Conservation (phyloP, 345 rosid species). For the Corchorus olitorius region DNA sequence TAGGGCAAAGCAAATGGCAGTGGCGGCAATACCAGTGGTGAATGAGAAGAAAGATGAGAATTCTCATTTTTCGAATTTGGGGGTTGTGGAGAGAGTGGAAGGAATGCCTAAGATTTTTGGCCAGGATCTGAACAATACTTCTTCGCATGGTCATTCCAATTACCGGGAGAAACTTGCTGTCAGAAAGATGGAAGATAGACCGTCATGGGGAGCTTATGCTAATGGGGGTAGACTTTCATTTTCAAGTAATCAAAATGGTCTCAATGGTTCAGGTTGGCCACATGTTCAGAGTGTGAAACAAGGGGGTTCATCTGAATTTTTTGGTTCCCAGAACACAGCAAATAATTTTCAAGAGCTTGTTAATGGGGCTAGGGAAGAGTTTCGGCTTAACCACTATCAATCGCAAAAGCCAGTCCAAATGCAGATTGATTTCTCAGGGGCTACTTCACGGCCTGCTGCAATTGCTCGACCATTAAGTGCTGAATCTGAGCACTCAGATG, state of each 20-base stretch:
- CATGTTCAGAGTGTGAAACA: slow-evolving; percentile 48
- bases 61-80: slow-evolving; percentile 36
- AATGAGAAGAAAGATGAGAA: slow-evolving; percentile 53
- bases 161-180: slow-evolving; percentile 85
- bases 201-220: slow-evolving; percentile 51
- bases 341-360: slow-evolving; percentile 49
- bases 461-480: slow-evolving; percentile 41
- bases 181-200: slow-evolving; percentile 82
- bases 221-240: slow-evolving; percentile 51
- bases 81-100: slow-evolving; percentile 50
- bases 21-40: slow-evolving; percentile 29
- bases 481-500: slow-evolving; percentile 74
- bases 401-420: slow-evolving; percentile 60
- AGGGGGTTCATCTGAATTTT: slow-evolving; percentile 44
- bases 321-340: slow-evolving; percentile 40
- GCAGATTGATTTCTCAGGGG: slow-evolving; percentile 75
- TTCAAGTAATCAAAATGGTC: slow-evolving; percentile 46
- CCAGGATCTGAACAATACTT: slow-evolving; percentile 58
- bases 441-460: slow-evolving; percentile 60
- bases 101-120: slow-evolving; percentile 72
- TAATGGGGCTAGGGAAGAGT: slow-evolving; percentile 52
- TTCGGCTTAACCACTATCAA: slow-evolving; percentile 44
- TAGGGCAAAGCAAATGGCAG: slow-evolving; percentile 38
- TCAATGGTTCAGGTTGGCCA: slow-evolving; percentile 58
- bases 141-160: slow-evolving; percentile 37